Base-by-base conservation (phyloP, 1,284 basidiomycete genomes). In the Nidula niveotomentosa region DNA sequence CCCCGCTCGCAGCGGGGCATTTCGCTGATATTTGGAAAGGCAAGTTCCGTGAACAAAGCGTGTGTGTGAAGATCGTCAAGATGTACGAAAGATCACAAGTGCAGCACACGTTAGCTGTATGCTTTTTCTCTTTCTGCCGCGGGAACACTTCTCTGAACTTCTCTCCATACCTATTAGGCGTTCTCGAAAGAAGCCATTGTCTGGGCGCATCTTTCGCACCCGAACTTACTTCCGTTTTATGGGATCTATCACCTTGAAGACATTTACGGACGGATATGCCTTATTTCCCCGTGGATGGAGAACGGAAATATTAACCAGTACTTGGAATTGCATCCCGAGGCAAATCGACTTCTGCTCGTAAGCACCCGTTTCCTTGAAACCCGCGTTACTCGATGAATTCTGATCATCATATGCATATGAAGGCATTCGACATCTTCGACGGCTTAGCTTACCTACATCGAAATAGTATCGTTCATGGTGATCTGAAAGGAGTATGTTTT, bases 251-350 rank as follows among this genome's bases (percentile, higher is more conserved):
- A 52, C 36, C 48, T 57, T 17, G 51, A 46, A 13, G 43, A 54
- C 18, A 23, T 33, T 43, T 30, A 54, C 15, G 46, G 43, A 15
- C 51, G 48, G 17, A 50, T 61, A 30, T 58, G 54, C 10, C 53
- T 62, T 15, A 54, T 66, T 12, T 60, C 61, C 7, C 62, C 61
- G 12, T 63, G 64, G 62, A 62, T 64, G 61, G 45, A 63, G 37
- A 10, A 33, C 15, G 18, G 33, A 17, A 48, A 44, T 44, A 44
- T 48, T 41, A 33, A 43, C 6, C 36, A 51, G 9, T 43, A 51
- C 37, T 33, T 51, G 35, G n/a, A 10, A 12, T 8, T n/a, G 13
- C 39, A 51, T 18, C 50, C 50, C 7, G 10, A 6, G 5, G 50
- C n/a, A 10, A 10, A 13, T 43, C 35, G 50, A 37, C n/a, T 41